A percentile compares a stretch with the other conserved stretches of the same genome.
Evolutionary conservation across 2,329 filamentous ascomycete genomes (phyloP).

Genomic region (Penicillium concentricum): DNA sequence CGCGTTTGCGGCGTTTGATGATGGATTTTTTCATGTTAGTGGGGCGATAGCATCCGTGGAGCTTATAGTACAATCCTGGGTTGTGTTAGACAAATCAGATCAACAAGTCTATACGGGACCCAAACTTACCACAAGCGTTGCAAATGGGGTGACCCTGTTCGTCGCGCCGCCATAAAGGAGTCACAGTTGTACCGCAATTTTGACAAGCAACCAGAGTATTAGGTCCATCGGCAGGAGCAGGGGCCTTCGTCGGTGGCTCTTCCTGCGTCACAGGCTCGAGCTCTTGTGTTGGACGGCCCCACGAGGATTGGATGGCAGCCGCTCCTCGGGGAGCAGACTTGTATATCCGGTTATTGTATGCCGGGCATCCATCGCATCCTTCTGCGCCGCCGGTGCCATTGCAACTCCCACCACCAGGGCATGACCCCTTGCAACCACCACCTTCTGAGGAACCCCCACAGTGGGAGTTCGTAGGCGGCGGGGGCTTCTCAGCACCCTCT

Average conservation of each 20-base stretch:
- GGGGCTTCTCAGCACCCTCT: constrained; percentile 24
- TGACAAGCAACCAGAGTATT: constrained; percentile 83
- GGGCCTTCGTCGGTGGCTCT: constrained; percentile 26
- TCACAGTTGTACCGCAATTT: constrained; percentile 95
- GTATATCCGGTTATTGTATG: constrained; percentile 93
- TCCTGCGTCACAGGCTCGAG: constrained; percentile 21
- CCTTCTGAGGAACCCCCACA: constrained; percentile 29
- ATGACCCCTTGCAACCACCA: constrained; percentile 68
- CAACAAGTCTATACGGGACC: neutral
- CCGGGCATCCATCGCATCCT: constrained; percentile 91
- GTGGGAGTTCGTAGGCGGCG: constrained; percentile 30
- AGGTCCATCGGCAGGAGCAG: constrained; percentile 25
- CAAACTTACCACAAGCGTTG: constrained; percentile 88
- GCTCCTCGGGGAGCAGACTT: constrained; percentile 66
- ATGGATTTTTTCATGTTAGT: constrained; percentile 99
- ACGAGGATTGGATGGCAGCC: constrained; percentile 29
- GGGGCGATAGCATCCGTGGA: constrained; percentile 88
- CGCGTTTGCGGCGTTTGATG: constrained; percentile 92
- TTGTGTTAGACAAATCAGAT: constrained; percentile 7
- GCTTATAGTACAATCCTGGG: constrained; percentile 87
- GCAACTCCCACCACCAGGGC: constrained; percentile 89
- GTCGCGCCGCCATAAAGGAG: constrained; percentile 90
- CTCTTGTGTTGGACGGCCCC: constrained; percentile 33
- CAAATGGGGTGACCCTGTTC: constrained; percentile 96
- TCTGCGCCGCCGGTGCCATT: constrained; percentile 95